Percentiles rank a stretch among this genome's conserved stretches.
phyloP scores from a whole-genome alignment of 2,329 filamentous ascomycete species.

The Chrysoporthe deuterocubensis region DNA sequence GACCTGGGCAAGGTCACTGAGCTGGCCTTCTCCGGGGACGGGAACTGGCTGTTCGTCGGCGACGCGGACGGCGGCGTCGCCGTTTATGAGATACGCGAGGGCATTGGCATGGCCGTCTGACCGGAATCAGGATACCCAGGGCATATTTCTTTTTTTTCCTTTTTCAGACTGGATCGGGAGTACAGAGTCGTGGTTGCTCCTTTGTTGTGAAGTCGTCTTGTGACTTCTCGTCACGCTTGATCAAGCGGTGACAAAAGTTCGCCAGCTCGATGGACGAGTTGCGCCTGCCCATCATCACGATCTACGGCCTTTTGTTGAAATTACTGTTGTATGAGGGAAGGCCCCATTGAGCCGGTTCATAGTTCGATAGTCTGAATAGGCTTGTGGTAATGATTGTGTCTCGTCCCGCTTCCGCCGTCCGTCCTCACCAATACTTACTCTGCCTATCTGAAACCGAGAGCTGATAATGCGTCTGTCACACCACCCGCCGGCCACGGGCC shows the following conservation, averaged over 20 bases:
- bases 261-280: neutral
- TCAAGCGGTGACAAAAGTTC: neutral
- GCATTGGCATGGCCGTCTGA: slow-evolving; percentile 20
- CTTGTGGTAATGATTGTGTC: neutral
- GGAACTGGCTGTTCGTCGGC: slow-evolving; percentile 42
- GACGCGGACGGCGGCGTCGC: slow-evolving; percentile 40
- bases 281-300: neutral
- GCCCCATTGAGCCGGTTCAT: neutral
- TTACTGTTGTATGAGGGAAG: neutral
- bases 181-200: neutral
- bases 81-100: slow-evolving; percentile 42
- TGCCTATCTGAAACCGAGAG: neutral
- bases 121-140: slow-evolving; percentile 18
- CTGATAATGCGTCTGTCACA: neutral
- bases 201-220: neutral
- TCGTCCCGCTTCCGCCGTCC: neutral
- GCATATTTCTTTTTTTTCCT: neutral
- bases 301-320: neutral
- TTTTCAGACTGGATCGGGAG: neutral
- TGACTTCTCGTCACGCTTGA: neutral
- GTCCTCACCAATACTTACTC: neutral
- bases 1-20: slow-evolving; percentile 43
- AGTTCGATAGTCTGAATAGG: no score
- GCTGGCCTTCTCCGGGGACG: slow-evolving; percentile 44
- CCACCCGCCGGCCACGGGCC: neutral